These are phyloP conservation scores for Berkeleyomyces rouxiae DNA, from an alignment of 2,329 filamentous ascomycete species.

Conservation along the genomic window DNA sequence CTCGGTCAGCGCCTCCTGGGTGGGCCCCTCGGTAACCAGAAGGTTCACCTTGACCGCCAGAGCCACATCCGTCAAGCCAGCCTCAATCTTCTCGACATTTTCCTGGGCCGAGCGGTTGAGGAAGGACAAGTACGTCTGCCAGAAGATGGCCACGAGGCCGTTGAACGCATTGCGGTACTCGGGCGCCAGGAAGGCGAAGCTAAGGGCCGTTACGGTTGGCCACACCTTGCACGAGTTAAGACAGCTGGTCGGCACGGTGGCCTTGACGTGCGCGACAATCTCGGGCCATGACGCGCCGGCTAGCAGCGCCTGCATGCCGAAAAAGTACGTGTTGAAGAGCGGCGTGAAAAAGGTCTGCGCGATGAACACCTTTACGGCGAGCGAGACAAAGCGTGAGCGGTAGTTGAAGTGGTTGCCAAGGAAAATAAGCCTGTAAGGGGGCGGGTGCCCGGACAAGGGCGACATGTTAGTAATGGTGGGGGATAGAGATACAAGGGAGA, in stretches of 20 bases:
- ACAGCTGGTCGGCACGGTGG: slow-evolving; percentile 61
- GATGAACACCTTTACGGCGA: slow-evolving; percentile 60
- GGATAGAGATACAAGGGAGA: background rate
- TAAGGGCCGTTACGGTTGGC: slow-evolving; percentile 75
- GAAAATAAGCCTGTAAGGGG: slow-evolving; percentile 52
- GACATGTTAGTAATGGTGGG: background rate
- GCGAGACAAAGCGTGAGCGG: slow-evolving; percentile 49
- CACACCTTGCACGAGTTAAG: slow-evolving; percentile 73
- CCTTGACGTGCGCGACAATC: slow-evolving; percentile 51
- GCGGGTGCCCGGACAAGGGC: background rate
- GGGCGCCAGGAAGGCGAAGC: slow-evolving; percentile 65
- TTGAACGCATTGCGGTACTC: slow-evolving; percentile 70
- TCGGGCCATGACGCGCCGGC: slow-evolving; percentile 49
- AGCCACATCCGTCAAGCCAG: background rate
- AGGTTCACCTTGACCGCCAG: background rate
- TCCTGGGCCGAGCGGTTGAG: slow-evolving; percentile 59
- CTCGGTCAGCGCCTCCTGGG: background rate
- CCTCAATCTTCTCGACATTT: slow-evolving; percentile 16
- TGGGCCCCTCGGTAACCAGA: background rate
- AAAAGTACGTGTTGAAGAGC: slow-evolving; percentile 69
- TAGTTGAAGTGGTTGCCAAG: slow-evolving; percentile 75
- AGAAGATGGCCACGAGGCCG: slow-evolving; percentile 64
- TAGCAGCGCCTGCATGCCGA: slow-evolving; percentile 60
- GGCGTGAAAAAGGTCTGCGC: slow-evolving; percentile 74
- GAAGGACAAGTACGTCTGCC: slow-evolving; percentile 81